Conservation (phyloP, 768 basidiomycete genomes). For the Xerocomellus intermedius region DNA sequence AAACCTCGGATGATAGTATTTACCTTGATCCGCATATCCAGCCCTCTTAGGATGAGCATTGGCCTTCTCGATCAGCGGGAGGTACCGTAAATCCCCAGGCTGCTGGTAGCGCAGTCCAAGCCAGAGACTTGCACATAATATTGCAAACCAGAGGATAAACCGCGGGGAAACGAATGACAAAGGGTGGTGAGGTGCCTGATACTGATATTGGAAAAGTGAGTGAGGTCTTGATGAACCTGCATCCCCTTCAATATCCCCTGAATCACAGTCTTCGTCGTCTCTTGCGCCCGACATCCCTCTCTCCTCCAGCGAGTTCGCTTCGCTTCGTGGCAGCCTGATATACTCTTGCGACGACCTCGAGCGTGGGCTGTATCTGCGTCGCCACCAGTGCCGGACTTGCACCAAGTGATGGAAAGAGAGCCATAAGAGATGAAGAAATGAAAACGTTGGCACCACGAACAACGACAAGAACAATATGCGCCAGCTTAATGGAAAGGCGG, state of each 20-base stretch:
- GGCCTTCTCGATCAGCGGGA: slow-evolving; percentile 13
- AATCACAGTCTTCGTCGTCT: neutral
- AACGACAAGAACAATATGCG: slow-evolving; percentile 13
- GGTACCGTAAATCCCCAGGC: slow-evolving; percentile 13
- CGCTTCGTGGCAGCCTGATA: slow-evolving; percentile 8
- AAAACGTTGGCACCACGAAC: slow-evolving; percentile 11
- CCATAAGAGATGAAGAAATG: slow-evolving; percentile 7
- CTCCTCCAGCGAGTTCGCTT: slow-evolving; percentile 4
- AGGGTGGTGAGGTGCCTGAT: neutral
- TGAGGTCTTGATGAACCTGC: neutral
- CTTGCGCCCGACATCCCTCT: neutral
- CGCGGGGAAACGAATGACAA: neutral
- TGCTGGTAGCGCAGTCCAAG: slow-evolving; percentile 1
- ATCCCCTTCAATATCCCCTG: neutral
- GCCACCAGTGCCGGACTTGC: neutral
- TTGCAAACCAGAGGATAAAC: slow-evolving; percentile 6
- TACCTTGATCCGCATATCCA: slow-evolving; percentile 19
- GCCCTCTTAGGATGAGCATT: slow-evolving; percentile 8
- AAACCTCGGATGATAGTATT: neutral
- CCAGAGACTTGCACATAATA: slow-evolving; percentile 1
- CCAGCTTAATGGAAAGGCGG: slow-evolving; percentile 21
- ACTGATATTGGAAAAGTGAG: neutral
- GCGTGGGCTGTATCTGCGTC: neutral
- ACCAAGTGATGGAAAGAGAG: neutral
- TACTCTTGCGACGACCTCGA: slow-evolving; percentile 6